Percentiles rank a stretch among this genome's conserved stretches.
Evolutionary conservation across 2,329 filamentous ascomycete species (phyloP).

Genomic region (Teratosphaeria epicoccoides): DNA sequence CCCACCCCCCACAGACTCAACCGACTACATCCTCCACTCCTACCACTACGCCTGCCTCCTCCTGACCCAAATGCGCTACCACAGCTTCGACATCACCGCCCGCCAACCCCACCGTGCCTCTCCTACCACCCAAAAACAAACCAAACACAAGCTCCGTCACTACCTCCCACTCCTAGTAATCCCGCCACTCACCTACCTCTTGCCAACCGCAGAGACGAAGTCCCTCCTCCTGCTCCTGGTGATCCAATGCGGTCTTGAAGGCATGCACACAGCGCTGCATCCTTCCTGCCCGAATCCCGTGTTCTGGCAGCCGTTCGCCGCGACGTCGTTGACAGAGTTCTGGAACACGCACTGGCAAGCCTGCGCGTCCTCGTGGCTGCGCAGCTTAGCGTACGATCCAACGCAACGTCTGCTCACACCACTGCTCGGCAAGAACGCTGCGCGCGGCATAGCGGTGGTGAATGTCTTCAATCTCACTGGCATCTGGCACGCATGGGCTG

Average conservation of each 20-base stretch:
- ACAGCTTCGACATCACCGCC: constrained; percentile 12
- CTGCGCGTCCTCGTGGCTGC: constrained; percentile 8
- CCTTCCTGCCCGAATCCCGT: constrained; percentile 6
- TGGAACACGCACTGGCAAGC: constrained; percentile 15
- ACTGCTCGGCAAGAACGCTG: constrained; percentile 1
- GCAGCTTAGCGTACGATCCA: constrained; percentile 10
- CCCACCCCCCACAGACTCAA: background rate
- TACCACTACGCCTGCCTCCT: constrained; percentile 10
- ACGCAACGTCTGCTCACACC: background rate
- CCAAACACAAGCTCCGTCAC: constrained; percentile 1
- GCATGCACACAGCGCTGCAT: constrained; percentile 9
- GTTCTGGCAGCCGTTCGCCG: constrained; percentile 13
- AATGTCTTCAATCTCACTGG: constrained; percentile 12
- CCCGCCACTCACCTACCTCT: constrained; percentile 2
- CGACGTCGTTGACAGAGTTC: constrained; percentile 9
- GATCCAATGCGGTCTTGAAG: constrained; percentile 9
- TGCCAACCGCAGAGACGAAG: constrained; percentile 4
- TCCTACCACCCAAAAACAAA: background rate
- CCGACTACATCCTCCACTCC: background rate
- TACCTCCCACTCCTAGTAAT: constrained; percentile 5
- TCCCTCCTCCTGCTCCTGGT: constrained; percentile 6
- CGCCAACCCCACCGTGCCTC: constrained; percentile 5
- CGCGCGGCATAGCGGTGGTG: constrained; percentile 8
- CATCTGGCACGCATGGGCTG: constrained; percentile 15
- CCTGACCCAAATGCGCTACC: constrained; percentile 12